Evolutionary conservation across 768 basidiomycete genomes (phyloP), one percentile per base, ranked within the genome.

Genomic region (Gelatoporia subvermispora): DNA sequence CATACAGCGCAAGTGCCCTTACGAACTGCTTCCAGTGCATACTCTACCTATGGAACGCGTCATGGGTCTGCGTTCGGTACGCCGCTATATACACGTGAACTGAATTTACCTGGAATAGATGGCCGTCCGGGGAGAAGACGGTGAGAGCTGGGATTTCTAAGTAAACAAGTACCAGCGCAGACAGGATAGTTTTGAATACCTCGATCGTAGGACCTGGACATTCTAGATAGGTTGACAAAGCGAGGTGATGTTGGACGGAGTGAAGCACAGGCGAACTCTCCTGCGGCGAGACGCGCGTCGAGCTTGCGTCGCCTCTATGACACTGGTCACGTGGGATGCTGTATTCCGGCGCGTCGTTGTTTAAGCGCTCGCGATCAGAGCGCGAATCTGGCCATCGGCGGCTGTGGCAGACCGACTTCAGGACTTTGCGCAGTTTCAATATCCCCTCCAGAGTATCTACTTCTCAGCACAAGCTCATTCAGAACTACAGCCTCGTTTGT

Each of bases 201-300:
- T 82, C 93, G 86, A 83, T 96, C 93, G 74, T 96, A 96, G 28
- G 91, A 94, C 76, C 93, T 88, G 49, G 93, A 91, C 88, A 91
- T 91, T 57, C 17, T 41, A 35, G 45, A n/a, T 24, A 13, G 23
- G 28, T 23, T n/a, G 48, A 34, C 47, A 46, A 13, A 46, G 36
- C 16, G 43, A 28, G 35, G 23, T 35, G 23, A 50, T 45, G 55
- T 37, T 52, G 52, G 46, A 58, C 47, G 50, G 44, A 46, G 9
- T 22, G 10, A 36, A 42, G 31, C 23, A 44, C 41, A 35, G 50
- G 42, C 49, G 50, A 40, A 47, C 46, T 7, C 7, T 35, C 41
- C 21, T 21, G 13, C 18, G 44, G n/a, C 31, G 35, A 53, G 58
- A 61, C 63, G 63, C 63, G 63, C 63, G 63, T 65, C 61, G 61